Evolutionary conservation across 345 rosid genomes (phyloP), one percentile per base, ranked within the genome.

Genomic region (Salix udensis): DNA sequence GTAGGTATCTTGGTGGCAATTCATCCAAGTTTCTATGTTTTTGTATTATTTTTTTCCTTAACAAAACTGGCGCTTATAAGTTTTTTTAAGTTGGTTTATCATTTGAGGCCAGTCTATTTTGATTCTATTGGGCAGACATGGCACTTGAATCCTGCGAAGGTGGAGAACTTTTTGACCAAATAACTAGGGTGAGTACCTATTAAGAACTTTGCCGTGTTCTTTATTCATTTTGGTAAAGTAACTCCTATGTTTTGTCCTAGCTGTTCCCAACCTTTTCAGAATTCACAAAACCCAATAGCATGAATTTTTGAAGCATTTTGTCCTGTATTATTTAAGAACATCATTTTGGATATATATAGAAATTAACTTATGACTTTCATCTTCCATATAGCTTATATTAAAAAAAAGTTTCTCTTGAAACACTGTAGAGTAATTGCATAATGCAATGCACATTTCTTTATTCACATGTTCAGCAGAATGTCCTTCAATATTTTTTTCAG

Each of bases 141-240:
- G 99, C 98, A 39, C 98, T 93, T 70, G 99, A 96, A 83, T 93
- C 99, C 68, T 93, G 99, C 34, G 97, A 96, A 85, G 99, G 97
- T 31, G 99, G 99, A 68, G 99, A 93, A 77, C 96, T 92, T 84
- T 96, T 96, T 72, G 98, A 96, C 85, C 99, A 96, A 87, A 92
- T 96, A 83, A 93, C 97, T 52, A 86, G 97, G 84, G 99, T 93
- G 90, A 88, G 95, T 80, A 80, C 48, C 71, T 78, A 19, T n/a
- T 12, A 16, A 37, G 78, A 78, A 12, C 68, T 31, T 53, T 18
- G 6, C 36, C 16, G 18, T 15, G 23, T 21, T 30, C 46, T 40
- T 50, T 50, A 70, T 76, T 76, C 53, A n/a, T 53, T 67, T 12
- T 34, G 64, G 61, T 30, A 55, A 74, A 74, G 21, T 23, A 21